Percentiles rank a stretch among this genome's conserved stretches.
Conservation (phyloP, 78 protist genomes). For the Cavenderia fasciculata region DNA sequence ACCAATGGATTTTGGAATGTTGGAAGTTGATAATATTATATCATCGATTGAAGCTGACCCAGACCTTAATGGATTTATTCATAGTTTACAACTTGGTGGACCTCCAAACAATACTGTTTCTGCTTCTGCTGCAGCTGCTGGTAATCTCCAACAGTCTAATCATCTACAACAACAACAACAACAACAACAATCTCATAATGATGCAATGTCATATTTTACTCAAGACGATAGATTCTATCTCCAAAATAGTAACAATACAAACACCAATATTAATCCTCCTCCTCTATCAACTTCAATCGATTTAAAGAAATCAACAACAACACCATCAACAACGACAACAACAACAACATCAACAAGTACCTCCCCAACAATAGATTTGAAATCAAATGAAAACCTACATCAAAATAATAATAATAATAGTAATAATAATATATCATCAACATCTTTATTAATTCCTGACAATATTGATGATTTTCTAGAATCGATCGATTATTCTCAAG, state of each 20-base stretch:
- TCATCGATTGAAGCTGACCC: constrained; percentile 42
- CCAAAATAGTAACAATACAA: not conserved
- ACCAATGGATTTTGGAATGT: not conserved
- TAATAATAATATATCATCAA: not conserved
- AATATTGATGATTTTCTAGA: constrained; percentile 20
- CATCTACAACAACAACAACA: not conserved
- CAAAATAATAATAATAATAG: not conserved
- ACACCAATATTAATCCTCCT: constrained; percentile 5
- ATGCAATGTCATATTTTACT: not conserved
- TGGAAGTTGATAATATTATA: constrained; percentile 10
- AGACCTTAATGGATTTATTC: constrained; percentile 22
- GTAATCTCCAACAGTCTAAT: not conserved
- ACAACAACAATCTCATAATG: not conserved
- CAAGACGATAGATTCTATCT: not conserved
- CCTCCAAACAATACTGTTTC: not conserved
- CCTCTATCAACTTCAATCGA: no score
- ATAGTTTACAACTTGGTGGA: no score
- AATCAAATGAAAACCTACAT: not conserved
- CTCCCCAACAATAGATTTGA: not conserved
- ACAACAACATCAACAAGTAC: not conserved
- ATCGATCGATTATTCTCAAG: not conserved
- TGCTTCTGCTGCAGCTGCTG: not conserved
- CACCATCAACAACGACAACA: constrained; percentile 6
- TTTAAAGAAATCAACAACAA: no score
- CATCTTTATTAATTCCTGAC: no score